A percentile compares a stretch with the other conserved stretches of the same genome.
Conservation (phyloP, 495 filamentous ascomycete species). For the Penicillium paradoxum region DNA sequence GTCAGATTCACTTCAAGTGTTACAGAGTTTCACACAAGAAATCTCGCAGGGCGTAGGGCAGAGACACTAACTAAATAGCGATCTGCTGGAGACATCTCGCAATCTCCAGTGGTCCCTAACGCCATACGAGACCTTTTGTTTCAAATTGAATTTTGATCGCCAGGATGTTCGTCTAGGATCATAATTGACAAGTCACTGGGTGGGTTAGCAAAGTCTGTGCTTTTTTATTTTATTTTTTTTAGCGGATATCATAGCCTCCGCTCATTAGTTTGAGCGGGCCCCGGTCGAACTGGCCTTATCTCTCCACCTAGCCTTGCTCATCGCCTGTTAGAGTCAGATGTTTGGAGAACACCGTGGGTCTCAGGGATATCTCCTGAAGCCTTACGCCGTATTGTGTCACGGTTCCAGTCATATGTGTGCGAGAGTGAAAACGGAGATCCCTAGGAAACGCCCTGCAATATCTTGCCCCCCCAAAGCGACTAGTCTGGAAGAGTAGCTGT, state of each 20-base stretch:
- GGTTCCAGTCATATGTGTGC: no score
- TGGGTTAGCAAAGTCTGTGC: background rate
- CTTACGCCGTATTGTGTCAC: background rate
- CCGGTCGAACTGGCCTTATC: background rate
- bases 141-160: constrained; percentile 6
- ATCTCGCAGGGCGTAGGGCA: background rate
- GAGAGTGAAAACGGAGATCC: no score
- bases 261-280: constrained; percentile 1
- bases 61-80: background rate
- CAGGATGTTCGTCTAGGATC: constrained; percentile 8
- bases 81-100: background rate
- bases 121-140: background rate
- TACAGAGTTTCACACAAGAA: background rate
- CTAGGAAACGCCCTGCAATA: background rate
- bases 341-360: background rate
- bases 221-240: background rate
- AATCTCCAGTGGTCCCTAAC: background rate
- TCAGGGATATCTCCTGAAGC: background rate
- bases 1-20: background rate
- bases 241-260: constrained; percentile 6
- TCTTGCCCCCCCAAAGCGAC: background rate
- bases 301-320: constrained; percentile 1
- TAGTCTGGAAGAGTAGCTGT: constrained; percentile 5
- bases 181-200: constrained; percentile 5
- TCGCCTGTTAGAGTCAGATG: background rate